phyloP scores from a whole-genome alignment of 495 filamentous ascomycete genomes.

The Podospora comata region DNA sequence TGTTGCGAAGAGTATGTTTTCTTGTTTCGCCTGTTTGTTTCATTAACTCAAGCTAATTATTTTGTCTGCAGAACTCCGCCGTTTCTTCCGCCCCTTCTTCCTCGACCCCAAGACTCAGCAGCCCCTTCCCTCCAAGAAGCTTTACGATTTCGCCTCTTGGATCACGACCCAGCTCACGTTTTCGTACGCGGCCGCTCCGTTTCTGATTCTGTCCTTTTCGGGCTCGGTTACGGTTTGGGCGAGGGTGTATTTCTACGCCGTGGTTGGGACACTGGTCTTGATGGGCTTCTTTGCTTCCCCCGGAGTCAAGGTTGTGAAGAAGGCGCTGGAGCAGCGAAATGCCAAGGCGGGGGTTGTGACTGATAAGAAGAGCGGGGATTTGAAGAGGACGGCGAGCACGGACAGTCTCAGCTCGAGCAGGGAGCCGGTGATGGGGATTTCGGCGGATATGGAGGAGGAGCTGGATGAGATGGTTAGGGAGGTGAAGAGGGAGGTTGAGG shows the following conservation, averaged over 20 bases:
- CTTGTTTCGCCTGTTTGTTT: neutral
- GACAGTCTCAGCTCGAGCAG: constrained; percentile 35
- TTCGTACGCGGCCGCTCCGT: constrained; percentile 76
- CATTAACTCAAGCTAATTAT: constrained; percentile 4
- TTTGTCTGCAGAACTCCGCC: constrained; percentile 67
- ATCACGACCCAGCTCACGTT: constrained; percentile 79
- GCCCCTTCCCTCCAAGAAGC: constrained; percentile 67
- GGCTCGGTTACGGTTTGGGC: constrained; percentile 71
- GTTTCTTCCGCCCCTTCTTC: constrained; percentile 90
- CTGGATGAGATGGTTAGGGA: constrained; percentile 76
- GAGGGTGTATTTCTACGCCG: constrained; percentile 83
- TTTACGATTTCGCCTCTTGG: constrained; percentile 82
- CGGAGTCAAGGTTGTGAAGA: constrained; percentile 58
- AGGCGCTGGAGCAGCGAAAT: constrained; percentile 58
- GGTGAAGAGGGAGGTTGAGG: constrained; percentile 59
- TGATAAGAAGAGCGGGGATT: constrained; percentile 7
- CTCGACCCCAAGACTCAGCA: constrained; percentile 63
- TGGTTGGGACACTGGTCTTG: constrained; percentile 60
- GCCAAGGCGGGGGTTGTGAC: constrained; percentile 32
- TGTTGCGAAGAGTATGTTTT: constrained; percentile 78
- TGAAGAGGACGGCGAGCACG: constrained; percentile 33
- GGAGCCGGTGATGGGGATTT: constrained; percentile 71
- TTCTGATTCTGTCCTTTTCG: constrained; percentile 70
- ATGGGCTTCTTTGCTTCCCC: constrained; percentile 79
- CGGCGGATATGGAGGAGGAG: constrained; percentile 71